Evolutionary conservation across 345 rosid genomes (phyloP).

Genomic region (Stellera chamaejasme): DNA sequence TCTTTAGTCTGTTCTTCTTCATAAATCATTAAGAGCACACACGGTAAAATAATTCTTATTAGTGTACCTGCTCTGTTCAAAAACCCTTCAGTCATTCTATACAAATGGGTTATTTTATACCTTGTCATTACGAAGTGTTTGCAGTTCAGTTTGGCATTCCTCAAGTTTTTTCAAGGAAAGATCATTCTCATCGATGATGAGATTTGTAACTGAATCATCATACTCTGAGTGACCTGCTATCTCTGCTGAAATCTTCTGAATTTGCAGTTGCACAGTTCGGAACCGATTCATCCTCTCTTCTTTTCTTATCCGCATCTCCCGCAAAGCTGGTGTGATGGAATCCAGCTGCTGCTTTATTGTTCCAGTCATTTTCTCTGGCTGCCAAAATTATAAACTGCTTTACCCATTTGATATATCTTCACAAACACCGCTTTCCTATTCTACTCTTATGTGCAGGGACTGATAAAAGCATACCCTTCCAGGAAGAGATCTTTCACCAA

Average conservation of each 20-base stretch:
- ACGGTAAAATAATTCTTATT: slow-evolving; percentile 1
- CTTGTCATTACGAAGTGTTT: slow-evolving; percentile 79
- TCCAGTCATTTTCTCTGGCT: slow-evolving; percentile 92
- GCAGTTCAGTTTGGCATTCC: slow-evolving; percentile 82
- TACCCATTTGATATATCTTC: not conserved
- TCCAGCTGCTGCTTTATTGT: slow-evolving; percentile 82
- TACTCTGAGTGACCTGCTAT: slow-evolving; percentile 75
- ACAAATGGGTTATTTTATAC: slow-evolving; percentile 22
- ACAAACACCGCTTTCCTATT: not conserved
- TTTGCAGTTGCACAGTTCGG: slow-evolving; percentile 66
- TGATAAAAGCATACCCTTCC: slow-evolving; percentile 61
- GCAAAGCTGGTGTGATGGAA: slow-evolving; percentile 81
- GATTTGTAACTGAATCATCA: slow-evolving; percentile 49
- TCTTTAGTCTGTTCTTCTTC: slow-evolving; percentile 81
- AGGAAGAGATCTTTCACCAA: slow-evolving; percentile 91
- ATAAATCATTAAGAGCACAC: slow-evolving; percentile 11
- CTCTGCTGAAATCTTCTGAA: slow-evolving; percentile 80
- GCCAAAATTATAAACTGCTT: slow-evolving; percentile 9
- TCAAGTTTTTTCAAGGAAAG: slow-evolving; percentile 88
- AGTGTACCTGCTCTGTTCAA: not conserved
- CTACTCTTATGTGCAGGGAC: not conserved
- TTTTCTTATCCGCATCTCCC: slow-evolving; percentile 81
- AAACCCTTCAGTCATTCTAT: not conserved
- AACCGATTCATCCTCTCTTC: slow-evolving; percentile 79
- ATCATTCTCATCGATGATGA: slow-evolving; percentile 68